A percentile compares a stretch with the other conserved stretches of the same genome.
Evolutionary conservation across 306 rosid genomes (phyloP).

Genomic region (Canavalia gladiata): DNA sequence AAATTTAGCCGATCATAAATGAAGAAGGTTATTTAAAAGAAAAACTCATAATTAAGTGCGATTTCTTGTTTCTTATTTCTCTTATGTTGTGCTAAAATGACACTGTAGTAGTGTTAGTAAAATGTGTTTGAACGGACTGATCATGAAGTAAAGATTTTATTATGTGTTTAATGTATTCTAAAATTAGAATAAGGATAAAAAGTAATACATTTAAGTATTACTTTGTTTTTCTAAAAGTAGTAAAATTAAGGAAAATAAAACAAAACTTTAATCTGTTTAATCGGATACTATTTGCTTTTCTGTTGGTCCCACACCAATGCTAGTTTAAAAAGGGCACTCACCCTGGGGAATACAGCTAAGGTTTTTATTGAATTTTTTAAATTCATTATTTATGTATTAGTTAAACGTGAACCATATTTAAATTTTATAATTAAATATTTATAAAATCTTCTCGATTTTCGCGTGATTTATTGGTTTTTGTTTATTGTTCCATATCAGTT

Average conservation of each 20-base stretch:
- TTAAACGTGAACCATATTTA: constrained; percentile 4
- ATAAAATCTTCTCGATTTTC: background rate
- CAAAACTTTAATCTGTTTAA: background rate
- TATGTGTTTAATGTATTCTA: background rate
- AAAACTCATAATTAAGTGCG: background rate
- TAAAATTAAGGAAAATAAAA: background rate
- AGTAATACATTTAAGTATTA: background rate
- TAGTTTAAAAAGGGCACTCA: background rate
- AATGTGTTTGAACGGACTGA: background rate
- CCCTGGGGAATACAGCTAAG: background rate
- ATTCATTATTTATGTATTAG: background rate
- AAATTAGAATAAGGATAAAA: background rate
- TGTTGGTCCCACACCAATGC: background rate
- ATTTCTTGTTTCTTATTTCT: background rate
- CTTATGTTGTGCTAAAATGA: background rate
- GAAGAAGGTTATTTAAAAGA: background rate
- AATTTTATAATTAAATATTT: background rate
- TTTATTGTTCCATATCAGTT: background rate
- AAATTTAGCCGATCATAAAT: background rate
- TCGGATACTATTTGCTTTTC: background rate
- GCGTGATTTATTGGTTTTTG: background rate
- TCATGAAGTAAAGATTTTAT: background rate
- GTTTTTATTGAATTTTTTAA: background rate
- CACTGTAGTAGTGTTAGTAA: background rate
- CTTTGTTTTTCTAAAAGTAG: background rate